Conservation (phyloP, 1,139 yeast genomes). For the Scheffersomyces stambukii region DNA sequence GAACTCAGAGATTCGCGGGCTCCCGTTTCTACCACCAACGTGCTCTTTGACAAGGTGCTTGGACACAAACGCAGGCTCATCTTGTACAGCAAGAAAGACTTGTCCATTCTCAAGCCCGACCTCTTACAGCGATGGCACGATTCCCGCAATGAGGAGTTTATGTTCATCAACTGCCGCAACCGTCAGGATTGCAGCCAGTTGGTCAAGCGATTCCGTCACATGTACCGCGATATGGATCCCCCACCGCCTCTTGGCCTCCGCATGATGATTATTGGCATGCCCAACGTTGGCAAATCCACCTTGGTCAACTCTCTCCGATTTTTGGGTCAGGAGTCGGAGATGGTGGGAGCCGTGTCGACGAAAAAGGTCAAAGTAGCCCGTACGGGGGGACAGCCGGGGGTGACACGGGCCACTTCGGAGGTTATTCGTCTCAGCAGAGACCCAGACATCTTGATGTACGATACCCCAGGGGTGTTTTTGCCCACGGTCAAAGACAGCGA, state of each 20-base stretch:
- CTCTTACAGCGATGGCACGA: constrained; percentile 52
- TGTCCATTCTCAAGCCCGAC: constrained; percentile 27
- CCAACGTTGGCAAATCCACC: constrained; percentile 97
- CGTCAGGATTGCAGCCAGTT: constrained; percentile 48
- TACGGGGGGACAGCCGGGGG: constrained; percentile 90
- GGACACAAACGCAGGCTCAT: constrained; percentile 56
- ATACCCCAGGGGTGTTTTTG: constrained; percentile 89
- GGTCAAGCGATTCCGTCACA: constrained; percentile 44
- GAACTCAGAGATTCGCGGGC: constrained; percentile 90
- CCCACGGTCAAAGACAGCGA: constrained; percentile 67
- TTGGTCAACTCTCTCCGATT: constrained; percentile 70
- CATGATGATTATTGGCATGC: constrained; percentile 85
- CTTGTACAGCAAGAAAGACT: constrained; percentile 68
- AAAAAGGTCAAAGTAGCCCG: constrained; percentile 65
- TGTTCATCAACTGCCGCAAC: constrained; percentile 59
- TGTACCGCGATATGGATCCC: constrained; percentile 44
- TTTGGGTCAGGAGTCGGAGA: constrained; percentile 33
- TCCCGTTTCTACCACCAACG: constrained; percentile 80
- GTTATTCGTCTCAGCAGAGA: constrained; percentile 58
- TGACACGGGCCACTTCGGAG: constrained; percentile 78
- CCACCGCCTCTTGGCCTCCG: constrained; percentile 83
- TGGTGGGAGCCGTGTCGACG: constrained; percentile 19
- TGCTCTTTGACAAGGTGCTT: constrained; percentile 67
- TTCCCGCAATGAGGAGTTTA: constrained; percentile 46
- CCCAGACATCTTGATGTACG: constrained; percentile 73